Evolutionary conservation across 768 basidiomycete species (phyloP), one percentile per base, ranked within the genome.

Genomic region (Gymnopilus junonius): DNA sequence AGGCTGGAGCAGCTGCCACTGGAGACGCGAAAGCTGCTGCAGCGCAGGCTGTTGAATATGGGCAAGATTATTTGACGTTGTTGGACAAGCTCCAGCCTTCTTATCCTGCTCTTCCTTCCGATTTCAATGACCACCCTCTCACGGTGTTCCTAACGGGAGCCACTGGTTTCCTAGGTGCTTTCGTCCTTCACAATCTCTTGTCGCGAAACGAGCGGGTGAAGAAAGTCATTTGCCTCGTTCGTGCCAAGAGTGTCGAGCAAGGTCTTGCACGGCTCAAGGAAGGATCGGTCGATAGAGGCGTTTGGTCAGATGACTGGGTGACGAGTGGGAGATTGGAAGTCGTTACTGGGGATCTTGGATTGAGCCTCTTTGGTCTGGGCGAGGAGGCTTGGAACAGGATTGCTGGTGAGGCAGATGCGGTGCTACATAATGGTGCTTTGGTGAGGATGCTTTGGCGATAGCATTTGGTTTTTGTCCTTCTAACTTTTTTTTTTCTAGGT

Each of bases 381-480:
- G 73, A 83, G 14, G 78, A 76, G 1, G 78, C 77, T 0, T 99
- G 97, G 97, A 72, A 79, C 17, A 78, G 83, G 14, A 69, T 98
- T 12, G 82, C 89, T 1, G 71, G 76, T 20, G 91, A 95, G 71
- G 87, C 89, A 0, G 95, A 99, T 71, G 88, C 86, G 0, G 81
- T 99, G 34, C 70, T 99, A 48, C 97, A 99, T 73, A 99, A 99
- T 67, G 97, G 97, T 35, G 97, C 97, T n/a, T 76, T 98, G 75
- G 97, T 96, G 68, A 62, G 91, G 82, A n/a, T 5, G 27, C 62
- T n/a, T 39, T 39, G n/a, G 34, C 40, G 35, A 20, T 54, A 35
- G 0, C 42, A 46, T 14, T 37, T n/a, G 10, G 8, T 1, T 31
- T 23, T 20, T 20, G 8, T 14, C 34, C 40, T 34, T 29, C 29